These are phyloP conservation scores for Acacia crassicarpa DNA, from an alignment of 306 rosid species.

Conservation along the genomic window DNA sequence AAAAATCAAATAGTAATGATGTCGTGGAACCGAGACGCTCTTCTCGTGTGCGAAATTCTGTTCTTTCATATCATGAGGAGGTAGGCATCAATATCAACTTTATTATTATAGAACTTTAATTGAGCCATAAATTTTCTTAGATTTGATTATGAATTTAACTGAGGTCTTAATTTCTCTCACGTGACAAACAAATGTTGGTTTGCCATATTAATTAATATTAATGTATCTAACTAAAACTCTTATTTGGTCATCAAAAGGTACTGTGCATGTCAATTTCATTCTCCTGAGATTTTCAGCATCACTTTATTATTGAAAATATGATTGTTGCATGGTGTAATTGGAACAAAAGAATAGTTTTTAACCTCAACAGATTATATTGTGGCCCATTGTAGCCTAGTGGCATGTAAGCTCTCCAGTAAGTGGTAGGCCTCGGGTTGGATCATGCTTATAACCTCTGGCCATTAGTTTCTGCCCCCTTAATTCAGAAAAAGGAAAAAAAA, in stretches of 20 bases:
- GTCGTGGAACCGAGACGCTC: conserved; percentile 61
- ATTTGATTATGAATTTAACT: neutral
- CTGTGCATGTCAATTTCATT: neutral
- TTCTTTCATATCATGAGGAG: conserved; percentile 48
- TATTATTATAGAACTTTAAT: neutral
- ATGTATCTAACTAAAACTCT: neutral
- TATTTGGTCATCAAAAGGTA: neutral
- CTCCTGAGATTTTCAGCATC: neutral
- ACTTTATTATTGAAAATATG: neutral
- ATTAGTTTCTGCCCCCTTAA: no score
- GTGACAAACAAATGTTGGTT: neutral
- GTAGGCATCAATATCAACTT: conserved; percentile 32
- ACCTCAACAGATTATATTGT: neutral
- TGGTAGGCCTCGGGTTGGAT: no score
- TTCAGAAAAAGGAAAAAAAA: no score
- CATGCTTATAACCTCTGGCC: no score
- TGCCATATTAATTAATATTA: neutral
- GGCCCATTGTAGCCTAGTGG: no score
- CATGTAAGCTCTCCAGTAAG: no score
- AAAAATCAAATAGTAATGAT: conserved; percentile 28
- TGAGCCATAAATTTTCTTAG: neutral
- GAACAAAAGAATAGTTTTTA: neutral
- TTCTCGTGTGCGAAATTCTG: conserved; percentile 49
- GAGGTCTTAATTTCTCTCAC: neutral
- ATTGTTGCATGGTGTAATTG: neutral